Evolutionary conservation across 768 basidiomycete genomes (phyloP), one percentile per base, ranked within the genome.

Genomic region (Amanita subjunquillea): DNA sequence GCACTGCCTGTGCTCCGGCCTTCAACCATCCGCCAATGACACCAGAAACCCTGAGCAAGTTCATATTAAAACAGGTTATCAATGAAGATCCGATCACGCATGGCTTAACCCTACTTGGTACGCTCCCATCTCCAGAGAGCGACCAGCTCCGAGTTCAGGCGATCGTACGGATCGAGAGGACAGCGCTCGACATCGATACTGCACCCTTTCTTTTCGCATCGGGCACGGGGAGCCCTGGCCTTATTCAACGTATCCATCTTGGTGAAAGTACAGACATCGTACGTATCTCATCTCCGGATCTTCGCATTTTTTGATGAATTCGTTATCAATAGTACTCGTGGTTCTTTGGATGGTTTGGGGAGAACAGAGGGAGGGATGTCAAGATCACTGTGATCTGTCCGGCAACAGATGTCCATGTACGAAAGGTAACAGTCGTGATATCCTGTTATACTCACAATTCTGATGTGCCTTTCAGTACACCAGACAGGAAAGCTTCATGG

Each of bases 371-470:
- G 53, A 57, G 71, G 2, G 93, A 96, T 58, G 69, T 92, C 54
- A 90, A 90, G 68, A 77, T 98, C 57, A 87, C 82, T 55, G 71
- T 92, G 15, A 84, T 96, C 48, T 87, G 77, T 56, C 95, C 95
- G 13, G 91, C 91, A 1, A 97, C 91, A 0, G 87, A 92, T 6
- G 79, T 83, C 3, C 93, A 98, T 62, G 83, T 98, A 54, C 77
- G 76, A 55, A 96, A 96, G 76, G 87, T 83, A 36, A 29, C 59
- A 20, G 46, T 41, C 40, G 2, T 27, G 2, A 49, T 40, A 29
- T n/a, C 37, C 41, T n/a, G 7, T 32, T 29, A 20, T 15, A 3
- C 32, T 43, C 46, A n/a, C 9, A 27, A 23, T 53, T 6, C 25
- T 20, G 17, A 42, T 22, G 20, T 15, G 32, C 20, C 15, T 12